Evolutionary conservation across 441 rosid species (phyloP).

Genomic region (Omphalea diandra): DNA sequence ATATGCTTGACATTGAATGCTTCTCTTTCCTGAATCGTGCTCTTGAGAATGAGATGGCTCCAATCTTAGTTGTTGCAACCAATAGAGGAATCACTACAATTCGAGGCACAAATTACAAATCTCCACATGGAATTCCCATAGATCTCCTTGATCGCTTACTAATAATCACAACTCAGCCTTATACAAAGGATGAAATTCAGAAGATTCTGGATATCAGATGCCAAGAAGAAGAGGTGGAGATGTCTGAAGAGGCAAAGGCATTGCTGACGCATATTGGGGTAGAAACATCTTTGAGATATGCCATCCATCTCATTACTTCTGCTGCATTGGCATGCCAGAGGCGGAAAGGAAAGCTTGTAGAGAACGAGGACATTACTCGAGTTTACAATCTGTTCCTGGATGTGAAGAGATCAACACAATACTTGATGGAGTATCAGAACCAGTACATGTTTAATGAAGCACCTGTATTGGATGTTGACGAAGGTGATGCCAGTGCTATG

Average conservation of each 20-base stretch:
- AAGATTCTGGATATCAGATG: constrained; percentile 84
- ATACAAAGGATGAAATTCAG: constrained; percentile 68
- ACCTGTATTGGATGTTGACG: constrained; percentile 33
- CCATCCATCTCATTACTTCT: constrained; percentile 82
- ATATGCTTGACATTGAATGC: constrained; percentile 97
- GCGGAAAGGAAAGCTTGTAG: constrained; percentile 59
- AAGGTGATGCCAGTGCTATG: constrained; percentile 49
- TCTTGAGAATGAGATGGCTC: constrained; percentile 94
- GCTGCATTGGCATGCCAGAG: constrained; percentile 80
- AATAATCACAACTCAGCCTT: constrained; percentile 81
- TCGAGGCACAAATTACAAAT: constrained; percentile 87
- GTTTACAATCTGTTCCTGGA: constrained; percentile 61
- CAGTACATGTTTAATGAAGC: constrained; percentile 74
- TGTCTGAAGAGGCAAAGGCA: constrained; percentile 79
- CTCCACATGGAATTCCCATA: constrained; percentile 92
- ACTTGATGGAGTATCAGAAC: constrained; percentile 79
- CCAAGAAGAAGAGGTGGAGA: constrained; percentile 94
- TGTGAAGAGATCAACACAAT: constrained; percentile 91
- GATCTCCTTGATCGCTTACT: constrained; percentile 92
- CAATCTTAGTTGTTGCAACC: constrained; percentile 86
- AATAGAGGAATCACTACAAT: constrained; percentile 90
- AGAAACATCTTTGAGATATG: constrained; percentile 89
- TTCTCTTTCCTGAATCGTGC: constrained; percentile 97
- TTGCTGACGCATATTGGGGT: constrained; percentile 68
- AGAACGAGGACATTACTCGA: constrained; percentile 70